Conservation (phyloP, 176 grass and related monocot species). For the Dendrocalamus sinicus region DNA sequence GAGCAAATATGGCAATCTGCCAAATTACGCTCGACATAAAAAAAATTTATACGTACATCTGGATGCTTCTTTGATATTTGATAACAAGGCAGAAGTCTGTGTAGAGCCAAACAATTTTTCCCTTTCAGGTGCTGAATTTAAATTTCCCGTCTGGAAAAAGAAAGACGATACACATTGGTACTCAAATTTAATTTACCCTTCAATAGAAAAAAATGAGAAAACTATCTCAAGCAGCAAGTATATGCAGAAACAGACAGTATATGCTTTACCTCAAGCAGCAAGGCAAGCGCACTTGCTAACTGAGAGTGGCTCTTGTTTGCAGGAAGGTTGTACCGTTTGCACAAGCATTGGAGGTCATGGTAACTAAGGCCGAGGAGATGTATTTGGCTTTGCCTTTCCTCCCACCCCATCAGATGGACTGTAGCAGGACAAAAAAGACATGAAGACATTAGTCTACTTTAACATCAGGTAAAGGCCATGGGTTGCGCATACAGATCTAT, state of each 20-base stretch:
- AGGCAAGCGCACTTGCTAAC: constrained; percentile 65
- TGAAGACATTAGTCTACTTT: neutral
- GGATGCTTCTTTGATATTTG: constrained; percentile 48
- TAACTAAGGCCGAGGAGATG: constrained; percentile 61
- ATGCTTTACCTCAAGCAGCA: constrained; percentile 59
- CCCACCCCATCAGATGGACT: constrained; percentile 58
- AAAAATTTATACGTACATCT: constrained; percentile 49
- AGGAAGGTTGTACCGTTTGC: constrained; percentile 74
- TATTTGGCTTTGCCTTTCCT: constrained; percentile 58
- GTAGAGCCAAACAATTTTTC: constrained; percentile 35
- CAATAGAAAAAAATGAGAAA: constrained; percentile 1
- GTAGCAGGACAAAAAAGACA: neutral
- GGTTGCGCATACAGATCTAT: neutral
- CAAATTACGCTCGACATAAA: constrained; percentile 20
- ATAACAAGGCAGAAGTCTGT: constrained; percentile 32
- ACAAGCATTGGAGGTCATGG: constrained; percentile 78
- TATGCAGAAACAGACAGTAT: constrained; percentile 12
- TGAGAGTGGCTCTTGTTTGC: constrained; percentile 70
- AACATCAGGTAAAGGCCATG: neutral
- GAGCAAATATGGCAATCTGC: constrained; percentile 23
- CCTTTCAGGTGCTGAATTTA: constrained; percentile 45
- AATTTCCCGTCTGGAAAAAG: constrained; percentile 40
- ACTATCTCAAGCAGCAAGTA: constrained; percentile 9
- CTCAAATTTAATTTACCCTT: neutral
- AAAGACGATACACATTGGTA: constrained; percentile 15